Conservation (phyloP, 805 yeast genomes). For the Ogataea ramenticola region DNA sequence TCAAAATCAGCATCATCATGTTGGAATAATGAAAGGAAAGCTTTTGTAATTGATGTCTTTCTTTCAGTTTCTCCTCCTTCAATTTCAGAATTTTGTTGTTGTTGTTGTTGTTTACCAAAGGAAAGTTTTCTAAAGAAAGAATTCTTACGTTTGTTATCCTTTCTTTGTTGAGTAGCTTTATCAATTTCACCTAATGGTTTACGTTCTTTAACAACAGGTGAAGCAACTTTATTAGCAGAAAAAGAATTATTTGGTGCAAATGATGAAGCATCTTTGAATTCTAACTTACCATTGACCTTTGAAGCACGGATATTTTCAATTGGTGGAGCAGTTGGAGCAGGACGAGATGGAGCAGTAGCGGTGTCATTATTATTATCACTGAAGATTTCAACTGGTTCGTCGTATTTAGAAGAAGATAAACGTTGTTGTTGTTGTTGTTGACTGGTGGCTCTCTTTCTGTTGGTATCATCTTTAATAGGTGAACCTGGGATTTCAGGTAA, state of each 20-base stretch:
- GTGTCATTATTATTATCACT: background rate
- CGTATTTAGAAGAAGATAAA: background rate
- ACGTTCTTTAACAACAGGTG: slow-evolving; percentile 7
- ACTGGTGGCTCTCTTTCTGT: slow-evolving; percentile 8
- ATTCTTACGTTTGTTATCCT: slow-evolving; percentile 4
- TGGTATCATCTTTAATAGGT: slow-evolving; percentile 24
- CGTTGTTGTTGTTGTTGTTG: slow-evolving; percentile 2
- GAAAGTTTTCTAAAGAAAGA: slow-evolving; percentile 43
- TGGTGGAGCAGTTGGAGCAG: slow-evolving; percentile 5
- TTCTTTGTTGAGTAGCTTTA: slow-evolving; percentile 1
- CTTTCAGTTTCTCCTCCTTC: slow-evolving; percentile 7
- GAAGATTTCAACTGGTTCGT: background rate
- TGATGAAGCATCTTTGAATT: slow-evolving; percentile 6
- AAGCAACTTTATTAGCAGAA: too few relatives aligned
- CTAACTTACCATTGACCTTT: slow-evolving; percentile 7
- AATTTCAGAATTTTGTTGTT: background rate
- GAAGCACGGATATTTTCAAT: slow-evolving; percentile 5
- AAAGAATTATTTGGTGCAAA: background rate
- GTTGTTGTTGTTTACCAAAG: slow-evolving; percentile 32
- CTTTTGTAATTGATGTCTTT: slow-evolving; percentile 19
- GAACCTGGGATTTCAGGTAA: slow-evolving; percentile 40
- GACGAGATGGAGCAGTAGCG: slow-evolving; percentile 1
- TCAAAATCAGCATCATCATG: slow-evolving; percentile 18
- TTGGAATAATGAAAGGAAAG: slow-evolving; percentile 35
- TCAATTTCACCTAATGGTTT: slow-evolving; percentile 20